Base-by-base conservation (phyloP, 768 basidiomycete genomes). In the Termitomyces sp. region DNA sequence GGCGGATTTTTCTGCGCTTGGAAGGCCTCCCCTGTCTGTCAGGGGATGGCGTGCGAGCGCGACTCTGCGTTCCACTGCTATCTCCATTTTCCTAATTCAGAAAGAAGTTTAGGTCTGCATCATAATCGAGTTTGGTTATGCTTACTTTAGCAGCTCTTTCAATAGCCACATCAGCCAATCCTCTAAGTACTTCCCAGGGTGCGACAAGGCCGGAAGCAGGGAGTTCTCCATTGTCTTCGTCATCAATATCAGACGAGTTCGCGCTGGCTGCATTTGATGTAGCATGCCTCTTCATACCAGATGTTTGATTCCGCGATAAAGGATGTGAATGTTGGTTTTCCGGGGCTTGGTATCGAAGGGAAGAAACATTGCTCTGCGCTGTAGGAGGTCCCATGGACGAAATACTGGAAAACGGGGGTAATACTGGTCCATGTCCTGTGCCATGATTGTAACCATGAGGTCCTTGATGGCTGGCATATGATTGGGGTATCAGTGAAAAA, bases 161-260 rank as follows among this genome's bases (percentile, higher is more conserved):
- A 54, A 84, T 85, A 33, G 90, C 89, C 29, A 90, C 89, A 72
- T 90, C 88, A 35, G 89, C 90, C 55, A 92, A 70, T 44, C 88
- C 87, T 59, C 89, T 77, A 49, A 92, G 75, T 39, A 92, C 91
- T 71, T 91, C 89, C 85, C 89, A 89, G 47, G 92, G 92, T 9
- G 91, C 91, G 51, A 91, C 84, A 44, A 94, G 80, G 45, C 92
- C 90, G 38, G 80, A 82, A 35, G 88, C 87, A 0, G 92, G 91
- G 13, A 94, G 70, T 66, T 88, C 91, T 16, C 88, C 86, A 54
- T 81, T 81, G 40, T 89, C 89, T 42, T 91, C 89, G 45, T 91
- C 90, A 47, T 93, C 92, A n/a, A 83, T 68, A 64, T 92, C 91
- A 35, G 90, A 89, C 1, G 91, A 91, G 68, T 92, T 85, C 11